Base-by-base conservation (phyloP, 106 monocot genomes). In the Dioscorea zingiberensis region DNA sequence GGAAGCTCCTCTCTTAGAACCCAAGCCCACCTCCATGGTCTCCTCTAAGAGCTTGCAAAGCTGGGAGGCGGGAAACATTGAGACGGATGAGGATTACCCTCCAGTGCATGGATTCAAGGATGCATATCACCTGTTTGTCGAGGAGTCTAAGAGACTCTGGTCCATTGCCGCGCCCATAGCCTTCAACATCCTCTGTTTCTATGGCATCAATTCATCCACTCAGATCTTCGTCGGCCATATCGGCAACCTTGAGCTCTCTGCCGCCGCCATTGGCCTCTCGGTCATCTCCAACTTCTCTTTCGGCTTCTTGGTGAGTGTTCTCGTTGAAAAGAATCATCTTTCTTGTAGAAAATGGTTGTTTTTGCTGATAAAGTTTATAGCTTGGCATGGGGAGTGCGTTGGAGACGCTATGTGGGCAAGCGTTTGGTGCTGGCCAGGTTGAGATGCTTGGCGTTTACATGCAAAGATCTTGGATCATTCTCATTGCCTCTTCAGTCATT, bases 371-470 rank as follows among this genome's bases (percentile, higher is more conserved):
- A n/a, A n/a, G n/a, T n/a, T n/a, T n/a, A 45, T 44, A 93, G 93
- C 73, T 94, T 10, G 93, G 93, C 16, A 94, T 94, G 93, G 93
- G 86, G 23, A 94, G 93, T 55, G 93, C 93, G 11, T 72, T 94
- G 28, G 93, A 89, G 81, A 94, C 93, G 21, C 81, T 94, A 0
- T 94, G 93, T 69, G 93, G 93, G 26, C 93, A 89, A 30, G 89
- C 93, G 3, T 94, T 81, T 28, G 93, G 93, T 0, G 93, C 93
- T 0, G 86, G 89, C 1, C 85, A 82, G 29, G 73, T 86, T 2
- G 68, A 81, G 18, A 89, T 83, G 89, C 74, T 94, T 1, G 93
- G 93, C 32, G 58, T 89, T 18, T 94, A 94, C 79, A 73, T 94
- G 89, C 93, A 94, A 38, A 72, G 93, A 0, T 94, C 93, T 0